Percentiles rank a stretch among this genome's conserved stretches.
phyloP scores from a whole-genome alignment of 2,329 filamentous ascomycete species.

The Ascochyta lentis region DNA sequence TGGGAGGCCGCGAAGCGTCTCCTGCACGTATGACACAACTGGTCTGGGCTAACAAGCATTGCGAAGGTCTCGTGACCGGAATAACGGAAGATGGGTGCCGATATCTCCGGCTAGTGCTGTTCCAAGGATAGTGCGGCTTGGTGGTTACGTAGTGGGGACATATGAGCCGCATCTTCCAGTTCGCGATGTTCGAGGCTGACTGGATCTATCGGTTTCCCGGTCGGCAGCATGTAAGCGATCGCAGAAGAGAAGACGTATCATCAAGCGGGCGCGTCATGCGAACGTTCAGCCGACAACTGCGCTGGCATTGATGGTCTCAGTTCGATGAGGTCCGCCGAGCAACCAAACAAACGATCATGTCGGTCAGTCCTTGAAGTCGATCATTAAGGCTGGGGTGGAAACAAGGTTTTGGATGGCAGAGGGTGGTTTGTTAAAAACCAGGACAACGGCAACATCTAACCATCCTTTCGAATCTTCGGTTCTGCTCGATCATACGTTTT shows the following conservation, averaged over 20 bases:
- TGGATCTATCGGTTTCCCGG: background rate
- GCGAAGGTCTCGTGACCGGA: conserved; percentile 22
- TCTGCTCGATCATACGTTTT: background rate
- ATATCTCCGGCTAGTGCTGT: conserved; percentile 21
- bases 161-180: conserved; percentile 21
- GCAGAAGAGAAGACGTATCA: background rate
- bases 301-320: background rate
- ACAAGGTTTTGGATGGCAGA: conserved; percentile 1
- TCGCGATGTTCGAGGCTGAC: conserved; percentile 10
- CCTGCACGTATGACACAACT: conserved; percentile 31
- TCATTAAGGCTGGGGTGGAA: background rate
- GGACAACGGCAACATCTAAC: background rate
- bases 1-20: conserved; percentile 19
- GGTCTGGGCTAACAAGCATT: conserved; percentile 20
- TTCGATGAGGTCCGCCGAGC: background rate
- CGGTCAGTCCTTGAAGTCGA: background rate
- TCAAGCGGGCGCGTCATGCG: background rate
- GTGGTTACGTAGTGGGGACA: conserved; percentile 17
- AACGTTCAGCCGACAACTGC: background rate
- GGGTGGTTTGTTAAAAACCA: background rate
- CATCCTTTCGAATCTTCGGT: background rate
- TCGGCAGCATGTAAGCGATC: conserved; percentile 7
- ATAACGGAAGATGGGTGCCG: conserved; percentile 10
- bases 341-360: background rate
- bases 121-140: conserved; percentile 4